Evolutionary conservation across 768 basidiomycete species (phyloP).

Genomic region (Panus rudis): DNA sequence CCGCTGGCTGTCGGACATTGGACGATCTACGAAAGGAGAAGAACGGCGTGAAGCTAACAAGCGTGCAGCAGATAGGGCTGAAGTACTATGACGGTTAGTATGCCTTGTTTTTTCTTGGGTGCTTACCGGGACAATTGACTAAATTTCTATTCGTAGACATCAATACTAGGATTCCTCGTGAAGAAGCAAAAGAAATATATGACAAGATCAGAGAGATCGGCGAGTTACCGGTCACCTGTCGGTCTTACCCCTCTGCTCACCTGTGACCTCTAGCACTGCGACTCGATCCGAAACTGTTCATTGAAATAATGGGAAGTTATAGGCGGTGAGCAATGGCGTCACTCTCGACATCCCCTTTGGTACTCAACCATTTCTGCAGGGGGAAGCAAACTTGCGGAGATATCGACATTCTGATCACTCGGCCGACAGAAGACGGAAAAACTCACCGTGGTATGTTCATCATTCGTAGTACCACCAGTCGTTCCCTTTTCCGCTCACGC

Average conservation of each 20-base stretch:
- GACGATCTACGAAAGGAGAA: conserved; percentile 61
- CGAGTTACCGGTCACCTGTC: conserved; percentile 22
- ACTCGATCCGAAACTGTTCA: conserved; percentile 62
- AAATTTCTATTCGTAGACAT: conserved; percentile 46
- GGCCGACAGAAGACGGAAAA: conserved; percentile 61
- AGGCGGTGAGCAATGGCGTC: conserved; percentile 43
- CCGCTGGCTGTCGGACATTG: conserved; percentile 68
- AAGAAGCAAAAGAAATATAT: conserved; percentile 71
- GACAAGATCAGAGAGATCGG: conserved; percentile 67
- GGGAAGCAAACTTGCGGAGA: conserved; percentile 83
- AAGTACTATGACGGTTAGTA: conserved; percentile 59
- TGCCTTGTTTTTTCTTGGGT: background rate
- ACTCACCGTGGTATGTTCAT: conserved; percentile 56
- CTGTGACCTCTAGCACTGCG: conserved; percentile 42
- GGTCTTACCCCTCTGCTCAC: background rate
- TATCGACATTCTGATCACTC: conserved; percentile 85
- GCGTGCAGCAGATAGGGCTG: conserved; percentile 61
- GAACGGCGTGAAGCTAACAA: conserved; percentile 51
- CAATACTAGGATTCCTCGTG: conserved; percentile 76
- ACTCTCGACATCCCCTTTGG: background rate
- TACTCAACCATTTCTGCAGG: conserved; percentile 29
- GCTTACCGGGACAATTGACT: background rate
- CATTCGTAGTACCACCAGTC: background rate
- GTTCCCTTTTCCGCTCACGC: background rate
- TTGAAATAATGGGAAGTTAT: conserved; percentile 92